Conservation (phyloP, 2,329 filamentous ascomycete species). For the Colletotrichum sojae region DNA sequence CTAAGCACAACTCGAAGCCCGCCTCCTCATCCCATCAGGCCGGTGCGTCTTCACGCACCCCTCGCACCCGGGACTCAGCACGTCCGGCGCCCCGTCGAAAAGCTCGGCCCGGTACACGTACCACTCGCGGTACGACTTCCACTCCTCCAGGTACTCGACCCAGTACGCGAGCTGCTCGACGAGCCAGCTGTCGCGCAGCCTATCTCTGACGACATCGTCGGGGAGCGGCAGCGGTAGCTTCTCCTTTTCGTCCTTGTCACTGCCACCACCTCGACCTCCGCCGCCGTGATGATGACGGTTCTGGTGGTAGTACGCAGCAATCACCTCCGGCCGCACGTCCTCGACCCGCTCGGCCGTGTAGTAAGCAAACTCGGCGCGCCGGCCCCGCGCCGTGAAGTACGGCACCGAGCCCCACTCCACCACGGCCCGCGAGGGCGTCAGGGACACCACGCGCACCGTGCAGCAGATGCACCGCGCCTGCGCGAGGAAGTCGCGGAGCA, state of each 20-base stretch:
- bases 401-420: conserved; percentile 41
- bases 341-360: conserved; percentile 36
- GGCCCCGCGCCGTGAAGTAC: conserved; percentile 41
- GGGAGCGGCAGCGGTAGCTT: background rate
- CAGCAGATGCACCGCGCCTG: conserved; percentile 39
- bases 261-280: too few relatives aligned
- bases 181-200: conserved; percentile 42
- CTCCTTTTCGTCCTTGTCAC: too few relatives aligned
- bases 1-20: conserved; percentile 33
- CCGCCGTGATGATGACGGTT: too few relatives aligned
- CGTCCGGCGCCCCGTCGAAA: conserved; percentile 38
- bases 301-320: conserved; percentile 13
- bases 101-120: conserved; percentile 40
- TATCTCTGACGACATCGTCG: conserved; percentile 33
- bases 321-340: conserved; percentile 39
- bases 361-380: conserved; percentile 39
- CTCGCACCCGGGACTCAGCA: conserved; percentile 36
- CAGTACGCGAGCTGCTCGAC: conserved; percentile 42
- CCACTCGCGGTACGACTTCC: conserved; percentile 42
- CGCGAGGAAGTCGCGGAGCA: conserved; percentile 37
- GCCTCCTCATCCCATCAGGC: conserved; percentile 33
- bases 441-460: conserved; percentile 40
- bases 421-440: conserved; percentile 38
- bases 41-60: conserved; percentile 35
- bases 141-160: conserved; percentile 42